Evolutionary conservation across 202 grass and related monocot genomes (phyloP).

Genomic region (Setaria italica): DNA sequence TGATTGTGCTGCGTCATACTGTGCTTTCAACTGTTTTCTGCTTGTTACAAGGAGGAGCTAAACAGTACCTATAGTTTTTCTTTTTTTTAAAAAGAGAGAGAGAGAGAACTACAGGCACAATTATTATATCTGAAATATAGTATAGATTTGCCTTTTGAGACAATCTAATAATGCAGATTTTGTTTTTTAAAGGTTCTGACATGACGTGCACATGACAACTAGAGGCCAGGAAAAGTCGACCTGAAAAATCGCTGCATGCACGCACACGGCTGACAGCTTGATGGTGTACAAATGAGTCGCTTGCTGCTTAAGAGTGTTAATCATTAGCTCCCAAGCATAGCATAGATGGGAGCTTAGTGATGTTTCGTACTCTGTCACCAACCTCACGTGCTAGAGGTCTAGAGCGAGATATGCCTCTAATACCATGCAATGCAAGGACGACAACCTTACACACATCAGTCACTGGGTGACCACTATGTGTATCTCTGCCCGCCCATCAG

Average conservation of each 20-base stretch:
- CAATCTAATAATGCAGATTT: constrained; percentile 34
- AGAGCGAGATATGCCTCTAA: not conserved
- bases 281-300: not conserved
- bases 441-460: constrained; percentile 30
- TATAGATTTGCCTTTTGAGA: constrained; percentile 5
- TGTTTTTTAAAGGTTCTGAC: constrained; percentile 19
- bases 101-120: not conserved
- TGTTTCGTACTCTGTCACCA: not conserved
- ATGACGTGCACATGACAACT: not conserved
- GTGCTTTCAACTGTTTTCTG: not conserved
- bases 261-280: not conserved
- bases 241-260: constrained; percentile 20
- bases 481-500: not conserved
- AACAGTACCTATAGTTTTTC: not conserved
- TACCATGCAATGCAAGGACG: not conserved
- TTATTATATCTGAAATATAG: not conserved
- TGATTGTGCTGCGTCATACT: not conserved
- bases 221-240: not conserved
- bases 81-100: not conserved
- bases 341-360: not conserved
- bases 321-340: not conserved
- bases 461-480: constrained; percentile 3
- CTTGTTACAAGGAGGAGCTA: not conserved
- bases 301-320: not conserved
- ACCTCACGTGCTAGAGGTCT: no score